Conservation (phyloP, 108 stramenopile species). For the Fragilaria crotonensis region DNA sequence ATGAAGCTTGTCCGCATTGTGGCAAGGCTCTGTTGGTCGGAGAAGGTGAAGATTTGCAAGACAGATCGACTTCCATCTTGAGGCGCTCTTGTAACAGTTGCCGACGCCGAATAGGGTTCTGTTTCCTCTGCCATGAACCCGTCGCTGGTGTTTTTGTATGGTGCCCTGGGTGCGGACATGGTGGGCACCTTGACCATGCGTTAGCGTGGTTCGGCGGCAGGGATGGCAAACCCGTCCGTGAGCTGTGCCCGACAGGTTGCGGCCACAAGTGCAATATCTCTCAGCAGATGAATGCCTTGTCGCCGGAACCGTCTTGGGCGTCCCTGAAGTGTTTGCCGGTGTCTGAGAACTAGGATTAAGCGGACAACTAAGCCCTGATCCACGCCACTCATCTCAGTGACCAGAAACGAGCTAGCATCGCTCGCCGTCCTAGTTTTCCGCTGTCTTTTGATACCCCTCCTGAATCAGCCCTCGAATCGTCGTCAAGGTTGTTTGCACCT, state of each 20-base stretch:
- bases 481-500: too few species aligned
- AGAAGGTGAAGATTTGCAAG: constrained; percentile 4
- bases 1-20: constrained; percentile 75
- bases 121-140: constrained; percentile 77
- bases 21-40: constrained; percentile 50
- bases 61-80: constrained; percentile 4
- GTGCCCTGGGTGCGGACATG: constrained; percentile 83
- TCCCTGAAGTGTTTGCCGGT: too few species aligned
- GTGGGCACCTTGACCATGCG: constrained; percentile 61
- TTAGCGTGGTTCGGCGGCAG: constrained; percentile 60
- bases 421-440: too few species aligned
- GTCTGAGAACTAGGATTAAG: too few species aligned
- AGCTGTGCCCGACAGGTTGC: constrained; percentile 77
- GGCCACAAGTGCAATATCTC: constrained; percentile 71
- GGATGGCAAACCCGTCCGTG: constrained; percentile 38
- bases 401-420: too few species aligned
- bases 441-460: too few species aligned
- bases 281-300: constrained; percentile 37
- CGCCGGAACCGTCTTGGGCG: too few species aligned
- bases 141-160: constrained; percentile 79
- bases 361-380: too few species aligned
- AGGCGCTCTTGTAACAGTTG: constrained; percentile 63
- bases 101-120: constrained; percentile 59
- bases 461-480: too few species aligned
- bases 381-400: too few species aligned